phyloP scores from a whole-genome alignment of 2,329 filamentous ascomycete species.

The Phyllosticta paracitricarpa region DNA sequence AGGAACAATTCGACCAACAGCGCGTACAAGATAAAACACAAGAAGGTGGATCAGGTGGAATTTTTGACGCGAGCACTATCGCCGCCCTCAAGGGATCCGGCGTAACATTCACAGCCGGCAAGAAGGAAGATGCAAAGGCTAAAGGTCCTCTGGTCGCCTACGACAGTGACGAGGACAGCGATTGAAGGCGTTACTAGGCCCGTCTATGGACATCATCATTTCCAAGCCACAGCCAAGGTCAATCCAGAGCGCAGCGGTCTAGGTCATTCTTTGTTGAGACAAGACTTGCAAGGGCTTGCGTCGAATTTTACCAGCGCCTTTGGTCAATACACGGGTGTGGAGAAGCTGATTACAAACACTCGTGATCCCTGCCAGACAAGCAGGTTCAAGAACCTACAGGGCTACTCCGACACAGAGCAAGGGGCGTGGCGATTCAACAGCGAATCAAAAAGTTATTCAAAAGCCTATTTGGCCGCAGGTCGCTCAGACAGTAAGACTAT shows the following conservation, averaged over 20 bases:
- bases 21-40: constrained; percentile 12
- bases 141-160: constrained; percentile 76
- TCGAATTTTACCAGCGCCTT: neutral
- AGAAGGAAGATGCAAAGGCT: constrained; percentile 44
- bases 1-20: constrained; percentile 20
- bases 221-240: neutral
- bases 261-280: neutral
- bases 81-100: constrained; percentile 58
- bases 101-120: constrained; percentile 38
- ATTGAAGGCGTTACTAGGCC: constrained; percentile 23
- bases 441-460: too few relatives aligned
- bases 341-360: neutral
- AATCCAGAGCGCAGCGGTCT: neutral
- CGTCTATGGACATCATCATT: neutral
- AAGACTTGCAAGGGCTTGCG: neutral
- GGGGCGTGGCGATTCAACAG: neutral
- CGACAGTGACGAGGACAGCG: constrained; percentile 77
- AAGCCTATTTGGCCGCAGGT: too few relatives aligned
- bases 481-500: too few relatives aligned
- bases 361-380: neutral
- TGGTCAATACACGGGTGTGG: neutral
- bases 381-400: neutral
- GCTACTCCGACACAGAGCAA: neutral
- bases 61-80: constrained; percentile 74
- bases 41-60: constrained; percentile 45